These are phyloP conservation scores for Poronia punctata DNA, from an alignment of 495 filamentous ascomycete genomes.

Conservation along the genomic window DNA sequence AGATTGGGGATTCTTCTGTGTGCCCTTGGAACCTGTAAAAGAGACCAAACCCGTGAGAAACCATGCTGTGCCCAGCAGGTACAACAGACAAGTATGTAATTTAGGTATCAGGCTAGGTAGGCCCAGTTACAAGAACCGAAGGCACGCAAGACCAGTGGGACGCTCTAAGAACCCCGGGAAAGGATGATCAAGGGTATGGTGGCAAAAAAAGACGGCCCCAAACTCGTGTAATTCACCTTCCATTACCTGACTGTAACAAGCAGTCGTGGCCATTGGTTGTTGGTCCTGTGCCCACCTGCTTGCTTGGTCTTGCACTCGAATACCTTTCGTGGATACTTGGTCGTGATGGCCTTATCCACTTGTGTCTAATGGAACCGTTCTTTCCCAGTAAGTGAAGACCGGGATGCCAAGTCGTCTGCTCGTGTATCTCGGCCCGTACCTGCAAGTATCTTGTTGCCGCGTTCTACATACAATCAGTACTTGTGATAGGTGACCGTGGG, in stretches of 20 bases:
- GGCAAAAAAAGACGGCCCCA: constrained; percentile 28
- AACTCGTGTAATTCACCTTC: constrained; percentile 23
- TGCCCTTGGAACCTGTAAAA: constrained; percentile 3
- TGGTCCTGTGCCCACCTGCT: constrained; percentile 11
- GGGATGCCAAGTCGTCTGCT: no score
- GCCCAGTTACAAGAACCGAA: no score
- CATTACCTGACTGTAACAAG: constrained; percentile 17
- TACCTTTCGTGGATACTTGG: no score
- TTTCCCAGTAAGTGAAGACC: no score
- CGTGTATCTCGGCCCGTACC: constrained; percentile 19
- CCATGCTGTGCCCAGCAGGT: no score
- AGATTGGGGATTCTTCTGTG: constrained; percentile 3
- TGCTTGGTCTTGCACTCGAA: constrained; percentile 20
- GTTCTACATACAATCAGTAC: no score
- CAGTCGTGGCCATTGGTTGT: constrained; percentile 18
- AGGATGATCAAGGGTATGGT: constrained; percentile 24
- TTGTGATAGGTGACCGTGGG: no score
- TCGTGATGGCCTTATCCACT: not conserved
- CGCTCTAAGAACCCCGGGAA: constrained; percentile 24
- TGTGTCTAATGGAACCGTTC: not conserved
- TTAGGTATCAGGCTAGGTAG: no score
- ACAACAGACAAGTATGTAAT: no score
- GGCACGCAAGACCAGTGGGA: constrained; percentile 15
- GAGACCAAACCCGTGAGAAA: no score
- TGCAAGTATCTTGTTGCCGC: no score